Evolutionary conservation across 306 rosid genomes (phyloP).

Genomic region (Dalbergia cochinchinensis): DNA sequence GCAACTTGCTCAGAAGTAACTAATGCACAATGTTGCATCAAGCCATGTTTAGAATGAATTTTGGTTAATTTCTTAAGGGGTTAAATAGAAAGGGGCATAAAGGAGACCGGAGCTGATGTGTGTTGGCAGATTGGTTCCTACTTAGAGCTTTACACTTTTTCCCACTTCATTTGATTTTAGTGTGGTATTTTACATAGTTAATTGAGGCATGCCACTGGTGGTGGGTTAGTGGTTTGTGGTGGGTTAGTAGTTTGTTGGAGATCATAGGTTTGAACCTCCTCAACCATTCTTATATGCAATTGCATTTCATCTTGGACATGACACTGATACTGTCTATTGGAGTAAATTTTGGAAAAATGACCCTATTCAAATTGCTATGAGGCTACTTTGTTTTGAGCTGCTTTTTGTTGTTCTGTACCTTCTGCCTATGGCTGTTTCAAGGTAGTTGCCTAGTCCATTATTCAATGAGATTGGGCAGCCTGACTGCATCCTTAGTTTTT

Average conservation of each 20-base stretch:
- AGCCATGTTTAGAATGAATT: slow-evolving; percentile 31
- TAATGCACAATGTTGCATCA: slow-evolving; percentile 10
- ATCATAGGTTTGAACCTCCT: not conserved
- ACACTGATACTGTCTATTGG: slow-evolving; percentile 9
- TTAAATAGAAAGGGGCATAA: slow-evolving; percentile 37
- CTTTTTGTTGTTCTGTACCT: slow-evolving; percentile 11
- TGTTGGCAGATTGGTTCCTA: slow-evolving; percentile 12
- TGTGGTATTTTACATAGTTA: slow-evolving; percentile 16
- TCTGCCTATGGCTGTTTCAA: slow-evolving; percentile 12
- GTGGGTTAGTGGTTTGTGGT: not conserved
- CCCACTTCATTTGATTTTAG: not conserved
- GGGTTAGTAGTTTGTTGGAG: slow-evolving; percentile 14
- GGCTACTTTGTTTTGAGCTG: slow-evolving; percentile 7
- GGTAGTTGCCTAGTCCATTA: not conserved
- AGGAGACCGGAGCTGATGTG: slow-evolving; percentile 15
- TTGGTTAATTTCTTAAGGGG: not conserved
- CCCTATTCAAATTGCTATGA: not conserved
- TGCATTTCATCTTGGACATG: slow-evolving; percentile 19
- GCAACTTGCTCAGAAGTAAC: slow-evolving; percentile 33
- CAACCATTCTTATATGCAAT: not conserved
- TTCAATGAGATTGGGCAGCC: slow-evolving; percentile 18
- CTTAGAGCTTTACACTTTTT: slow-evolving; percentile 2
- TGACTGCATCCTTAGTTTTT: slow-evolving; percentile 25
- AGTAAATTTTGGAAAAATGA: not conserved
- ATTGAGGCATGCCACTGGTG: slow-evolving; percentile 4